phyloP scores from a whole-genome alignment of 2,329 filamentous ascomycete genomes.

The Aspergillus versicolor region DNA sequence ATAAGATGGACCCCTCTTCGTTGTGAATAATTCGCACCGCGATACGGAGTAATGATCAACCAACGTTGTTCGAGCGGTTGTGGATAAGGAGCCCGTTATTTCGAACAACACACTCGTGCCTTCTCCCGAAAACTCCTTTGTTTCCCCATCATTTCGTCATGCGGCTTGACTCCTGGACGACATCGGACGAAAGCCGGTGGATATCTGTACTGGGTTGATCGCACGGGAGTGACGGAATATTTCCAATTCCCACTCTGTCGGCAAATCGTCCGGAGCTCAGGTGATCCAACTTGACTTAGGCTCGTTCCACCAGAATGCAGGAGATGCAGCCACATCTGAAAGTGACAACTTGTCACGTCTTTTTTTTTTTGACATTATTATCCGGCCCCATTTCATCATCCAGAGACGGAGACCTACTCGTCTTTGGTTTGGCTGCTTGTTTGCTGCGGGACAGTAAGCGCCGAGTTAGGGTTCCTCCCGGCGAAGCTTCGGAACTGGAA shows the following conservation, averaged over 20 bases:
- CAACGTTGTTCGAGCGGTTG: neutral
- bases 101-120: neutral
- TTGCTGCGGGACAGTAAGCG: constrained; percentile 13
- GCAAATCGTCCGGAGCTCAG: constrained; percentile 21
- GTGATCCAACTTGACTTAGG: constrained; percentile 17
- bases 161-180: constrained; percentile 11
- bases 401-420: neutral
- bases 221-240: constrained; percentile 16
- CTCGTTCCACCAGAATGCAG: constrained; percentile 18
- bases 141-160: neutral
- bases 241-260: constrained; percentile 5
- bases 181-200: constrained; percentile 11
- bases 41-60: neutral
- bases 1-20: constrained; percentile 1
- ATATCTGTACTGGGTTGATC: constrained; percentile 12
- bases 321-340: constrained; percentile 33
- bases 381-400: neutral
- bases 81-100: constrained; percentile 1
- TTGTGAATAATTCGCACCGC: neutral
- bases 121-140: neutral
- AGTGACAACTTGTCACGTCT: neutral
- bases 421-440: neutral
- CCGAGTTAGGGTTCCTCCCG: constrained; percentile 7
- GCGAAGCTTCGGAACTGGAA: constrained; percentile 2
- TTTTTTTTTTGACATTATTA: neutral